Conservation (phyloP, 805 yeast species). For the Suhomyces faveliae region DNA sequence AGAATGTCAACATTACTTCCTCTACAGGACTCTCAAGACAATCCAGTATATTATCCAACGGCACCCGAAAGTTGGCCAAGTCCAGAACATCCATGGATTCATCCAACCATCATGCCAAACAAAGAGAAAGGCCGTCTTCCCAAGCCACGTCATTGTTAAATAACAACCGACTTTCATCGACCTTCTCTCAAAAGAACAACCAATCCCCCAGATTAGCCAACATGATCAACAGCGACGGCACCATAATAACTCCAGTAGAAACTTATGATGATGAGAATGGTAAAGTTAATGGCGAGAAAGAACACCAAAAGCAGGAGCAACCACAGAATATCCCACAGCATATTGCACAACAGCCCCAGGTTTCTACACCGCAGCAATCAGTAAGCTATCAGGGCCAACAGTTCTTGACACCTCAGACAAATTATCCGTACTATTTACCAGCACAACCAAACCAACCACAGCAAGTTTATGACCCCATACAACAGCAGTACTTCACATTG, state of each 20-base stretch:
- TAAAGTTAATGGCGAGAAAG: background rate
- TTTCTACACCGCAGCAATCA: slow-evolving; percentile 7
- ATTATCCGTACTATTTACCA: slow-evolving; percentile 22
- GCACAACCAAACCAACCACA: slow-evolving; percentile 28
- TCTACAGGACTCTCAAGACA: slow-evolving; percentile 16
- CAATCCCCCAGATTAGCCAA: slow-evolving; percentile 39
- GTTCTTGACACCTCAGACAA: slow-evolving; percentile 16
- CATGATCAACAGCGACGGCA: slow-evolving; percentile 46
- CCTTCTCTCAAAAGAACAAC: slow-evolving; percentile 34
- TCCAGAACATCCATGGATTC: slow-evolving; percentile 12
- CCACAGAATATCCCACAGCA: slow-evolving; percentile 10
- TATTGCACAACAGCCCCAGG: slow-evolving; percentile 5
- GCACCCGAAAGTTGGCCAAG: slow-evolving; percentile 14
- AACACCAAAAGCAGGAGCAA: slow-evolving; percentile 7
- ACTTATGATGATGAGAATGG: slow-evolving; percentile 11
- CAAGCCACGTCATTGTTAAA: slow-evolving; percentile 21
- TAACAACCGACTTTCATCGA: slow-evolving; percentile 34
- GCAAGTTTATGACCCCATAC: slow-evolving; percentile 44
- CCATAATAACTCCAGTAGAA: slow-evolving; percentile 42
- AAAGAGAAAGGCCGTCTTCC: slow-evolving; percentile 21
- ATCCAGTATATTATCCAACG: slow-evolving; percentile 17
- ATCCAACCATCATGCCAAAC: slow-evolving; percentile 5
- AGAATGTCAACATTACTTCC: background rate
- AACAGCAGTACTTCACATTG: slow-evolving; percentile 42
- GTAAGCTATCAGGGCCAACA: slow-evolving; percentile 9